Evolutionary conservation across 176 grass and related monocot species (phyloP), one percentile per base, ranked within the genome.

Genomic region (Miscanthus lutarioriparius): DNA sequence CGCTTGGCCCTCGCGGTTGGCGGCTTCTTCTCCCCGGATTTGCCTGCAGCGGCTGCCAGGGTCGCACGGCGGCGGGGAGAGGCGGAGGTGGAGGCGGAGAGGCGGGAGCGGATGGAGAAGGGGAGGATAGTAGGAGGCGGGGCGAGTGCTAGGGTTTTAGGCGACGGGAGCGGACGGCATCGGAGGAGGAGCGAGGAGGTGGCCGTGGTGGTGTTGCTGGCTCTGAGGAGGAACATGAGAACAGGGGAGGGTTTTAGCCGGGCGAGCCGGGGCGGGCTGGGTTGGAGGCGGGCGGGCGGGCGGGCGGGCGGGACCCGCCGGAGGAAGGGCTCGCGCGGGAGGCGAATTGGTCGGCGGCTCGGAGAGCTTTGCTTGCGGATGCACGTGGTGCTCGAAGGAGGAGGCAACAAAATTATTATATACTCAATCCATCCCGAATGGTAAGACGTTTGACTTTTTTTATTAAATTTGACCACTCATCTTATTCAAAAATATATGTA

Each of bases 121-220:
- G 73, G 39, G 33, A 35, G 8, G 85, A 35, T 66, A 4, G 63
- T 64, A 13, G 28, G 72, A 74, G 35, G 35, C 28, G 69, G 61
- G 16, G 76, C n/a, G 58, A 58, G 23, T 45, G 69, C 72, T 87
- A 89, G 84, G 89, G 89, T 89, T 94, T 89, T 94, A 87, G 84
- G 75, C 35, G 70, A 81, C 48, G 70, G 75, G 79, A 66, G 28
- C 35, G 74, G 43, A 37, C 51, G 59, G 75, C 77, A 87, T 81
- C 72, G 85, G 70, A 87, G 83, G 69, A 86, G 86, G 62, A 90
- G 82, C 41, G 84, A 28, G 48, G 86, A 20, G 80, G 80, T 43
- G 64, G 32, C 6, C 39, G 80, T 22, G 77, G 86, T 74, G 84
- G 86, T 23, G 80, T 47, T 63, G 64, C 82, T 68, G 80, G 83